phyloP scores from a whole-genome alignment of 192 early-diverging fungal species.

The Mortierella hygrophila region DNA sequence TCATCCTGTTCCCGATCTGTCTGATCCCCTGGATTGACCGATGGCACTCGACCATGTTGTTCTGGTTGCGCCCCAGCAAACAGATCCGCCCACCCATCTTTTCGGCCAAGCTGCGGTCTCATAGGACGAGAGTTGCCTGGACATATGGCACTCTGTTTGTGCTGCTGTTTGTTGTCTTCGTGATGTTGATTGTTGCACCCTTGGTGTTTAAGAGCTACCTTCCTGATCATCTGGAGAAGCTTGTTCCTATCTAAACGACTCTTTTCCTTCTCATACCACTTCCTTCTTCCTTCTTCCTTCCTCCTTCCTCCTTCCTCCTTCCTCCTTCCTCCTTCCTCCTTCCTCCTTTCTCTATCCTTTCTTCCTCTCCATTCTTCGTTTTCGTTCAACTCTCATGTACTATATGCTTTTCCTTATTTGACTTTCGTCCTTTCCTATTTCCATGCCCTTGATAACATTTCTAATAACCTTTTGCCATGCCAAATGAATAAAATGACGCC shows the following conservation, averaged over 20 bases:
- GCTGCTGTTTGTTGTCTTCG: conserved; percentile 71
- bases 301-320: not conserved
- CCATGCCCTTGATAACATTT: not conserved
- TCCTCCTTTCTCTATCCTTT: not conserved
- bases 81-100: conserved; percentile 83
- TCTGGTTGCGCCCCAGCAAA: conserved; percentile 85
- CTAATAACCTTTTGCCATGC: too few species aligned
- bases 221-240: conserved; percentile 19
- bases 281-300: not conserved
- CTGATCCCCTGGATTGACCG: conserved; percentile 80
- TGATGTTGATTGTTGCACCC: conserved; percentile 74
- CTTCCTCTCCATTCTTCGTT: not conserved
- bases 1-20: conserved; percentile 79
- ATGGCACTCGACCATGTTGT: conserved; percentile 84
- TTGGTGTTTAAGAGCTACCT: conserved; percentile 50
- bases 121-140: conserved; percentile 74
- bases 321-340: not conserved
- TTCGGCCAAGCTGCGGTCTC: conserved; percentile 72
- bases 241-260: conserved; percentile 29
- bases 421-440: not conserved
- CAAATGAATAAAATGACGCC: too few species aligned
- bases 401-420: not conserved
- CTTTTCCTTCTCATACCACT: not conserved
- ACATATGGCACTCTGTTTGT: conserved; percentile 79
- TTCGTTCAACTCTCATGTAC: not conserved